A percentile compares a stretch with the other conserved stretches of the same genome.
Evolutionary conservation across 1,284 basidiomycete species (phyloP).

Genomic region (Microbotryum violaceum): DNA sequence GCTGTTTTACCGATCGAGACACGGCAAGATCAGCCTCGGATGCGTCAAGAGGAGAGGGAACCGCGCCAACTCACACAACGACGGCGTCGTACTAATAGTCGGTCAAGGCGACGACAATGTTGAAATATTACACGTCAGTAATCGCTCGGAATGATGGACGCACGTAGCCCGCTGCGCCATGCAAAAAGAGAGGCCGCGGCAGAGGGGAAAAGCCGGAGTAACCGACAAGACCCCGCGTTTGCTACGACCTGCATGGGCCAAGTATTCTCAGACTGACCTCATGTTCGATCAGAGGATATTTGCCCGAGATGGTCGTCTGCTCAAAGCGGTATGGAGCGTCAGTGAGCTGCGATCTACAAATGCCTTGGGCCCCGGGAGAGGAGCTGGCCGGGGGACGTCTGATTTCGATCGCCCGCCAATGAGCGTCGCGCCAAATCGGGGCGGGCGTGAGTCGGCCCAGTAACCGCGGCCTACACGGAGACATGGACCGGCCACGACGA

Average conservation of each 20-base stretch:
- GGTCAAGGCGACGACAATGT: neutral
- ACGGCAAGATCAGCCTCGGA: slow-evolving; percentile 3
- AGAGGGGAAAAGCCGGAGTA: neutral
- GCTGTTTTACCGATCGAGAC: slow-evolving; percentile 44
- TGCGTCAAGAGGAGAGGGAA: slow-evolving; percentile 4
- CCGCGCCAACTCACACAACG: slow-evolving; percentile 67
- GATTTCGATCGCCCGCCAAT: neutral
- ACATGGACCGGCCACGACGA: neutral
- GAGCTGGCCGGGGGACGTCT: neutral
- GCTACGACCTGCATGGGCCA: slow-evolving; percentile 26
- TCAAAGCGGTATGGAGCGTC: neutral
- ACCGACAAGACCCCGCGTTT: neutral
- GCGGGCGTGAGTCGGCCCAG: neutral
- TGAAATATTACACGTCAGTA: neutral
- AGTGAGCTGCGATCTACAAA: neutral
- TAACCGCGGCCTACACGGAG: neutral
- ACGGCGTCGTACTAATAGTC: slow-evolving; percentile 77
- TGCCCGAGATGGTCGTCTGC: slow-evolving; percentile 47
- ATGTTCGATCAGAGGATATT: slow-evolving; percentile 96
- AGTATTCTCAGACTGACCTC: slow-evolving; percentile 37
- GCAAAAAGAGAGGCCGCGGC: neutral
- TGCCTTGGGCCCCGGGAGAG: neutral
- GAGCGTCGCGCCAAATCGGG: neutral
- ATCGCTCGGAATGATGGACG: neutral
- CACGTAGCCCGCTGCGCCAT: neutral